These are phyloP conservation scores for Gryganskiella cystojenkinii DNA, from an alignment of 192 early-diverging fungal species.

Conservation along the genomic window DNA sequence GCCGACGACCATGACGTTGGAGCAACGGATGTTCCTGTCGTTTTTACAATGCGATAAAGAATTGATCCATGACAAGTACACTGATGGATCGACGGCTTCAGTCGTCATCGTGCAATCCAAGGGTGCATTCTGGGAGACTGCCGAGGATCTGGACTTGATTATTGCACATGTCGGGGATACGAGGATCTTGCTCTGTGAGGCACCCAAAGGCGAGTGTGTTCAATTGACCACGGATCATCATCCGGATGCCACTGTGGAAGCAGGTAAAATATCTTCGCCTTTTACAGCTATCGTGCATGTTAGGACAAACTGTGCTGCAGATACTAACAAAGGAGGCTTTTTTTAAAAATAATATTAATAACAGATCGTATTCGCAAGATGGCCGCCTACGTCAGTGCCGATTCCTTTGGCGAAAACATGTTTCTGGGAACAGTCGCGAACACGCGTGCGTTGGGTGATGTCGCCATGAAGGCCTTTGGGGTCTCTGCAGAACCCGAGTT, in stretches of 20 bases:
- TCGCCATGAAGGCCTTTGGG: slow-evolving; percentile 75
- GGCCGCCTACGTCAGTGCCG: slow-evolving; percentile 78
- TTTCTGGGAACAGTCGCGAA: slow-evolving; percentile 73
- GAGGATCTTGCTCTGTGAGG: slow-evolving; percentile 67
- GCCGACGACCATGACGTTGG: slow-evolving; percentile 62
- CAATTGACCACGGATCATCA: slow-evolving; percentile 76
- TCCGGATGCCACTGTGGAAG: slow-evolving; percentile 64
- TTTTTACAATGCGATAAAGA: slow-evolving; percentile 70
- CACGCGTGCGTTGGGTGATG: slow-evolving; percentile 77
- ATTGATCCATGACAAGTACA: slow-evolving; percentile 50
- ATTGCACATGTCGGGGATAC: slow-evolving; percentile 81
- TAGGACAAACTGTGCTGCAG: not conserved
- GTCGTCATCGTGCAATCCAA: slow-evolving; percentile 71
- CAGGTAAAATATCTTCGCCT: slow-evolving; percentile 25
- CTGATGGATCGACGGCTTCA: slow-evolving; percentile 76
- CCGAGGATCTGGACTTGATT: slow-evolving; percentile 67
- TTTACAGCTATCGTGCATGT: not conserved
- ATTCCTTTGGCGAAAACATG: slow-evolving; percentile 81
- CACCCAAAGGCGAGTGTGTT: slow-evolving; percentile 63
- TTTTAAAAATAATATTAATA: not conserved
- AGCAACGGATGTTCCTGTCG: slow-evolving; percentile 73
- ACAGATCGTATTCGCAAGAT: slow-evolving; percentile 74
- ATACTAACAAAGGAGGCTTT: not conserved
- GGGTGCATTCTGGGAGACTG: slow-evolving; percentile 74
- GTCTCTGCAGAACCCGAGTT: slow-evolving; percentile 79